Base-by-base conservation (phyloP, 352 stramenopile species). In the Phytophthora sp. region DNA sequence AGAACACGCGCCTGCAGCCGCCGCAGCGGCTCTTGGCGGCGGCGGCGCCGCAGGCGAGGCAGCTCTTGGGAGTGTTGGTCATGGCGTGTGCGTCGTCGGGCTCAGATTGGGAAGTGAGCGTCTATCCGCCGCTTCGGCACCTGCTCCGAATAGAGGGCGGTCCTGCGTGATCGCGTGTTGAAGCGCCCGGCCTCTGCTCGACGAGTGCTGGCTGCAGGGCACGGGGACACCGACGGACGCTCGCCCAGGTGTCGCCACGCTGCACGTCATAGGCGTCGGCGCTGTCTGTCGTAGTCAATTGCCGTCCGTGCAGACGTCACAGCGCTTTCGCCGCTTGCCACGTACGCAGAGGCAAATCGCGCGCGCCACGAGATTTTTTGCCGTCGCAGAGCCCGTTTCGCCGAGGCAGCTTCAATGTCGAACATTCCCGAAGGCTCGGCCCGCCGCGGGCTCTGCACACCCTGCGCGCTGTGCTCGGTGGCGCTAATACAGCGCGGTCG, bases 1-100 rank as follows among this genome's bases (percentile, higher is more conserved):
- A 95, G 71, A 82, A 89, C 21, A 91, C 87, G 54, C 52, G 37
- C 7, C 74, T 74, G 41, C 87, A 95, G 45, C 79, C 79, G 34
- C 87, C 87, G 61, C 84, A 93, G 67, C 85, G 81, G 64, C 87
- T 90, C 55, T 86, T 87, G 20, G 82, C 82, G 41, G 70, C 61
- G 12, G 9, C 2, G 27, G 61, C 55, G 8, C 80, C 72, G 49
- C 85, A 94, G 13, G 59, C 58, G 2, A 82, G 72, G 35, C 85
- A 92, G 34, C 13, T 69, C 21, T 69, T 74, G 46, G 42, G 3
- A 26, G 21, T 5, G 41, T 15, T 7, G 2, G 66, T 55, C 53
- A 66, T 67, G n/a, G 28, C 15, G 8, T 15, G 43, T 54, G 55
- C n/a, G 28, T 41, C 13, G 20, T 39, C 30, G 39, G 13, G 64